Evolutionary conservation across 2,329 filamentous ascomycete species (phyloP).

Genomic region (Phaeosphaeriaceae sp.): DNA sequence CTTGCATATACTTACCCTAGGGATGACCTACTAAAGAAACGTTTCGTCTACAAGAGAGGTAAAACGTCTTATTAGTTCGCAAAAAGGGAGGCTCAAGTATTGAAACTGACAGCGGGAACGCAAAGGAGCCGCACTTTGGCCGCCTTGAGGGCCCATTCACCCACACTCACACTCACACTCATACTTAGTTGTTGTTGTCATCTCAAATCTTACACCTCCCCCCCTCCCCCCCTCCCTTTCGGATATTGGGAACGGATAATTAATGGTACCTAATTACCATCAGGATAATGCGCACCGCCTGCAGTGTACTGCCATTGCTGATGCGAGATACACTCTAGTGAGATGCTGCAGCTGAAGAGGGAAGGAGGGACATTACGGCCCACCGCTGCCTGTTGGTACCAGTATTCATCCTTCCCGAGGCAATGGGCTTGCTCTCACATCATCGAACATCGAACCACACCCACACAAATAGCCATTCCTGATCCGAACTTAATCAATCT

Average conservation of each 20-base stretch:
- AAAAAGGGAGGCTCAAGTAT: constrained; percentile 20
- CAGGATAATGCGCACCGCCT: neutral
- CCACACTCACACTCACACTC: neutral
- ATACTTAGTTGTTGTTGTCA: too few species aligned
- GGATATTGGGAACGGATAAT: too few species aligned
- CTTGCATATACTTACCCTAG: constrained; percentile 6
- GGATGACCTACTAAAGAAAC: constrained; percentile 12
- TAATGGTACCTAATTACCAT: neutral
- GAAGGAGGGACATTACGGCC: constrained; percentile 1
- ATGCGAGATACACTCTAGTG: neutral
- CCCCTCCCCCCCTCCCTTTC: too few species aligned
- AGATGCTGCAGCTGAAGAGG: neutral
- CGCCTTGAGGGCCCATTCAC: neutral
- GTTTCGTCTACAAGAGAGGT: constrained; percentile 4
- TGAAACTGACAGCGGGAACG: constrained; percentile 17
- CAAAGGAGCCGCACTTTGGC: constrained; percentile 10
- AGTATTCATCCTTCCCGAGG: too few species aligned
- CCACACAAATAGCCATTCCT: neutral
- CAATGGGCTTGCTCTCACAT: too few species aligned
- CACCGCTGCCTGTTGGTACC: too few species aligned
- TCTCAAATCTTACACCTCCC: too few species aligned
- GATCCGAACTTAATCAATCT: constrained; percentile 1
- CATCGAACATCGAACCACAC: neutral
- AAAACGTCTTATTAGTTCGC: constrained; percentile 19
- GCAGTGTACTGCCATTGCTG: constrained; percentile 2